Percentiles rank a stretch among this genome's conserved stretches.
Conservation (phyloP, 2,329 filamentous ascomycete species). For the Aspergillus cejpii region DNA sequence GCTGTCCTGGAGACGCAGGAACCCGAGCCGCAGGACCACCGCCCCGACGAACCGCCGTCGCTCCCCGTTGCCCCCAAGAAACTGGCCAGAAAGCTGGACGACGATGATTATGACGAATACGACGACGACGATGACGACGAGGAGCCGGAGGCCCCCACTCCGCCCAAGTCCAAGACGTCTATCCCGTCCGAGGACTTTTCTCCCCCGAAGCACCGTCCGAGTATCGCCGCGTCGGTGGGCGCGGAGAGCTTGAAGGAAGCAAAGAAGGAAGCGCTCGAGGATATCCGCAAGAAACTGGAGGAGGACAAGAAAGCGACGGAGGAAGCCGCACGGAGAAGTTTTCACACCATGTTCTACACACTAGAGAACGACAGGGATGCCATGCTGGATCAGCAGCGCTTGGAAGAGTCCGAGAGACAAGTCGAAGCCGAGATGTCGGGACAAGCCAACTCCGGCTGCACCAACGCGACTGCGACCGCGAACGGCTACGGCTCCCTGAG, state of each 20-base stretch:
- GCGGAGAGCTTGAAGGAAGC: slow-evolving; percentile 52
- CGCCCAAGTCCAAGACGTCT: slow-evolving; percentile 47
- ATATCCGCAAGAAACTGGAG: slow-evolving; percentile 87
- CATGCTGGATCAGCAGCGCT: slow-evolving; percentile 94
- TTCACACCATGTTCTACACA: slow-evolving; percentile 90
- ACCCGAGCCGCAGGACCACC: slow-evolving; percentile 28
- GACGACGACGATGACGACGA: slow-evolving; percentile 56
- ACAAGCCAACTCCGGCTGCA: slow-evolving; percentile 50
- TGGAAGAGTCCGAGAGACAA: slow-evolving; percentile 93
- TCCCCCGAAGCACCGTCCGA: slow-evolving; percentile 63
- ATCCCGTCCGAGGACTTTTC: slow-evolving; percentile 54
- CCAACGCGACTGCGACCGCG: slow-evolving; percentile 46
- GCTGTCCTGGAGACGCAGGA: slow-evolving; percentile 47
- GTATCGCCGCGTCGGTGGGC: slow-evolving; percentile 56
- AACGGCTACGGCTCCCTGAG: slow-evolving; percentile 82
- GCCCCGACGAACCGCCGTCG: slow-evolving; percentile 46
- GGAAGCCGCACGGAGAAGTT: slow-evolving; percentile 80
- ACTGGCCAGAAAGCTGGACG: slow-evolving; percentile 67
- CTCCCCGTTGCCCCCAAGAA: slow-evolving; percentile 46
- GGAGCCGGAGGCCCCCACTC: slow-evolving; percentile 44
- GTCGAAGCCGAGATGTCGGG: slow-evolving; percentile 90
- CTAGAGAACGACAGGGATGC: slow-evolving; percentile 91
- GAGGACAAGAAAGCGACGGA: slow-evolving; percentile 86
- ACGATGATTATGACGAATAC: slow-evolving; percentile 66
- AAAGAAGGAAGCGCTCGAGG: slow-evolving; percentile 65